Evolutionary conservation across 2,329 filamentous ascomycete genomes (phyloP), one percentile per base, ranked within the genome.

Genomic region (Aspergillus sp.): DNA sequence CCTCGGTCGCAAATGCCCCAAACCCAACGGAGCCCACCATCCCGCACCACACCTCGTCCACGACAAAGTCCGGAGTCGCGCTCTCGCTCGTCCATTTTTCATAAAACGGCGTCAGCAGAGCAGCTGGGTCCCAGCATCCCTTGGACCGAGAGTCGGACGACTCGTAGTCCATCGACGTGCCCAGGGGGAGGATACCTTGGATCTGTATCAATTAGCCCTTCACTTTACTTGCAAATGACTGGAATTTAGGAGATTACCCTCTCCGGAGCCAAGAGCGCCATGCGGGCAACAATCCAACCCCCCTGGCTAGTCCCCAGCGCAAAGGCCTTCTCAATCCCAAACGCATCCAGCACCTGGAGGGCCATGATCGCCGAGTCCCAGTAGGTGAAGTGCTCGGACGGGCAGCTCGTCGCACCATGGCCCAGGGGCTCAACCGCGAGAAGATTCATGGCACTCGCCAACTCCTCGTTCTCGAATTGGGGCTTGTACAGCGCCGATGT

Each of bases 311-410:
- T 83, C 0, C 82, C 81, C 19, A 82, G 68, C 0, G 75, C 77
- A 59, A 82, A 82, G 0, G 75, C 75, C 60, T 76, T 77, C 13
- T 74, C 61, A 17, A 82, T 75, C 0, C 71, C 70, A 7, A 82
- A 57, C 5, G 75, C 75, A 40, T 84, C 79, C 75, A 86, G 74
- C 1, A 83, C 81, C 70, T 86, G 82, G 30, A 76, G 51, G 11
- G 79, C 78, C 79, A 86, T 82, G 54, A 77, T 73, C 1, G 80
- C 80, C 0, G 79, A 77, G 63, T 83, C 81, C 82, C 82, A 84
- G 65, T 84, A 84, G 5, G 81, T 84, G 64, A 76, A 84, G 47
- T 81, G 73, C 57, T 80, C 75, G 3, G 66, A 61, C 20, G 71
- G 68, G 5, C 75, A 75, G 9, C 76, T 70, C 4, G 81, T 83